phyloP scores from a whole-genome alignment of 148 eudicot species.

The Mesembryanthemum crystallinum region DNA sequence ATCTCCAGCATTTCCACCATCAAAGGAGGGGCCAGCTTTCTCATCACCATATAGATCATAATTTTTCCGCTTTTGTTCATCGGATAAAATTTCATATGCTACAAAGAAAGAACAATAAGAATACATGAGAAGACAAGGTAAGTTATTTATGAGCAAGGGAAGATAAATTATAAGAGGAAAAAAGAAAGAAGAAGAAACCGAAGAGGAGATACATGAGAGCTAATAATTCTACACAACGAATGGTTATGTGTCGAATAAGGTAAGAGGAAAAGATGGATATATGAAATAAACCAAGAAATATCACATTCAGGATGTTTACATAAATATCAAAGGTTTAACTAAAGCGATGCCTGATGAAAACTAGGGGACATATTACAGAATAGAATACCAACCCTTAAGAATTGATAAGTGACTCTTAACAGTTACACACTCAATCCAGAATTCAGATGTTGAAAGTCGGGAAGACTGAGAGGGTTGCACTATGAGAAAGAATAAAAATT shows the following conservation, averaged over 20 bases:
- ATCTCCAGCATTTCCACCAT: constrained; percentile 50
- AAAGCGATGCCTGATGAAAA: no score
- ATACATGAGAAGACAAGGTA: background rate
- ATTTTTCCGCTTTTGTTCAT: constrained; percentile 88
- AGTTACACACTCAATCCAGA: background rate
- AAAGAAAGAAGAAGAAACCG: background rate
- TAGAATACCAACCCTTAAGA: no score
- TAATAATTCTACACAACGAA: no score
- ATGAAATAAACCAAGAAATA: no score
- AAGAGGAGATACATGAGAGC: no score
- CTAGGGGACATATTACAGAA: no score
- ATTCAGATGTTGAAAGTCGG: background rate
- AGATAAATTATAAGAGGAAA: no score
- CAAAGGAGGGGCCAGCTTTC: constrained; percentile 74
- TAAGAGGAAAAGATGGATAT: no score
- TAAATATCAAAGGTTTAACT: no score
- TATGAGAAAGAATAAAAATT: background rate
- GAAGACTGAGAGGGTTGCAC: background rate
- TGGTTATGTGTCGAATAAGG: no score
- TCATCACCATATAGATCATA: constrained; percentile 93
- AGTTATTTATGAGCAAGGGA: background rate
- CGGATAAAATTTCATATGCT: constrained; percentile 92
- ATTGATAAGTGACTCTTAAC: no score
- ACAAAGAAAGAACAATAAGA: constrained; percentile 26
- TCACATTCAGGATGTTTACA: no score